Evolutionary conservation across 768 basidiomycete genomes (phyloP).

Genomic region (Termitomyces sp.): DNA sequence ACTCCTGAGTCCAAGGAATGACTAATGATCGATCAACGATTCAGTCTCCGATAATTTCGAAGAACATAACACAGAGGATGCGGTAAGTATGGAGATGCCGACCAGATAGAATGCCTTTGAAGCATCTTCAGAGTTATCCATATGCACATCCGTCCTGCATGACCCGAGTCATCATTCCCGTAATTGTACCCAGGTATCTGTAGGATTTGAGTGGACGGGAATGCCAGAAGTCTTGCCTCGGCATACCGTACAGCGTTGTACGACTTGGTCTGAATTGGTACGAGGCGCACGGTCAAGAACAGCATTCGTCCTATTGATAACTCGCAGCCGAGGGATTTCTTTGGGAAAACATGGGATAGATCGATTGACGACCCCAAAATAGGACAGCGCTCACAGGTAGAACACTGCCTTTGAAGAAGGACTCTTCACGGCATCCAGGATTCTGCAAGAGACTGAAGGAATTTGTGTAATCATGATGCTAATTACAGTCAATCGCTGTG

Average conservation of each 20-base stretch:
- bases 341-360: not conserved
- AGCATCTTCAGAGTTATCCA: no score
- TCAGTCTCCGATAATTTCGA: not conserved
- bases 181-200: not conserved
- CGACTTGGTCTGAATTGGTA: not conserved
- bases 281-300: not conserved
- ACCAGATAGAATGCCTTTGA: no score
- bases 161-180: not conserved
- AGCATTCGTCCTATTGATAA: not conserved
- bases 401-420: not conserved
- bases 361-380: not conserved
- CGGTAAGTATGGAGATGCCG: no score
- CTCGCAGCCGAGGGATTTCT: not conserved
- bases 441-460: not conserved
- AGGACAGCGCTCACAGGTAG: not conserved
- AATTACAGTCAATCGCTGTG: not conserved
- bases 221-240: not conserved
- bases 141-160: not conserved
- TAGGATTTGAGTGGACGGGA: not conserved
- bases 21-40: not conserved
- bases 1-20: no score
- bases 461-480: not conserved
- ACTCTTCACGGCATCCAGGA: not conserved
- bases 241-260: not conserved
- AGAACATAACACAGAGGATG: no score